These are phyloP conservation scores for Diversispora epigaea DNA, from an alignment of 192 early-diverging fungal genomes.

Conservation along the genomic window DNA sequence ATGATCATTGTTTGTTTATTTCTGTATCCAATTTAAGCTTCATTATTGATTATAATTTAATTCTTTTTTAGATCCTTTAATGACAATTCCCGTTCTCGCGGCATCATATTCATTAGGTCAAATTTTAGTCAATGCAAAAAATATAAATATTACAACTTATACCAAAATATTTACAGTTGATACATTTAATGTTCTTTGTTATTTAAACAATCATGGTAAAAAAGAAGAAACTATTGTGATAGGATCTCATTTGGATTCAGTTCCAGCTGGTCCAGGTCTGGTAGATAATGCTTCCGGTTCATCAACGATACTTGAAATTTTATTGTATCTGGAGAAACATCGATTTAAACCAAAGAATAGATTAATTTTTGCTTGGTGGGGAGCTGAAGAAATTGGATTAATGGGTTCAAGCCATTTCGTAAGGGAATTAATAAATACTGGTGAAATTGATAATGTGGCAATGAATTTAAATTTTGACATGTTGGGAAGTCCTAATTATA, in stretches of 20 bases:
- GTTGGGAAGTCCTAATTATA: constrained; percentile 72
- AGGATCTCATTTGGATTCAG: constrained; percentile 69
- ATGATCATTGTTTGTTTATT: constrained; percentile 17
- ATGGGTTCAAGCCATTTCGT: constrained; percentile 65
- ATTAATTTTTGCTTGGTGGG: constrained; percentile 73
- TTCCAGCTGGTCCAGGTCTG: constrained; percentile 67
- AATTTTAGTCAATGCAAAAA: constrained; percentile 38
- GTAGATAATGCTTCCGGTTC: constrained; percentile 72
- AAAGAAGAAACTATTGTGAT: constrained; percentile 53
- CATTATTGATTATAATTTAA: neutral
- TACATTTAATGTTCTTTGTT: constrained; percentile 66
- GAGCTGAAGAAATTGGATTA: constrained; percentile 70
- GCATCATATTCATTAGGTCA: constrained; percentile 57
- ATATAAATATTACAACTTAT: constrained; percentile 47
- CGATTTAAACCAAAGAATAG: constrained; percentile 52
- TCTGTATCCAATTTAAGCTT: too few relatives aligned
- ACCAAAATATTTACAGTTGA: constrained; percentile 51
- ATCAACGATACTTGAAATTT: constrained; percentile 58
- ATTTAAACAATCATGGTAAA: constrained; percentile 47
- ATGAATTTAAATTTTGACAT: constrained; percentile 73
- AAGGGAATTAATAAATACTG: constrained; percentile 44
- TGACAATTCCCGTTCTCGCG: constrained; percentile 60
- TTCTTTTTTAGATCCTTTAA: constrained; percentile 25
- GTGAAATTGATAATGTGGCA: constrained; percentile 51
- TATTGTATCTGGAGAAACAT: constrained; percentile 49